Evolutionary conservation across 2,329 filamentous ascomycete species (phyloP), one percentile per base, ranked within the genome.

Genomic region (Cordyceps cateniannulata): DNA sequence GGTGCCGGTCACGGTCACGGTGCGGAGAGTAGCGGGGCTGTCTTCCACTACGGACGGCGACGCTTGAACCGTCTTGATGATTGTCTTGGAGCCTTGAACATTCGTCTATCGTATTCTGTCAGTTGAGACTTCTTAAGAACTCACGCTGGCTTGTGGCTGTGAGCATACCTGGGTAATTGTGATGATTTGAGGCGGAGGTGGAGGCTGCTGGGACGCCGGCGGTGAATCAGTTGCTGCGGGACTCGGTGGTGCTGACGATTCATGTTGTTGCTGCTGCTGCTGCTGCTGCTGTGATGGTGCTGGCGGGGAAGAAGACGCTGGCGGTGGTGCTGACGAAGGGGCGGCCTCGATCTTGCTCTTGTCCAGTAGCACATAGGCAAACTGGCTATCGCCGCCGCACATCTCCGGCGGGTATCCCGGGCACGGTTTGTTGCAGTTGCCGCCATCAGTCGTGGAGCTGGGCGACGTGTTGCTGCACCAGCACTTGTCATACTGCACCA

Each of bases 391-490:
- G 27, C 45, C 47, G 10, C 55, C 55, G 18, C 55, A 58, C 18
- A 29, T 50, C 16, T 58, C 55, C 22, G 16, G 7, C 10, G 55
- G 55, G 24, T 58, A 58, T n/a, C 55, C 55, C 2, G 55, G 55
- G 10, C 55, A 58, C 8, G 55, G 45, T 9, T 27, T 58, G 45
- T 50, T 50, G 55, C 55, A 58, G 22, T 20, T 35, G 32, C 45
- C 22, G 16, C n/a, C 20, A 22, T 50, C 45, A 6, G 45, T 50
- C 35, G 55, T 58, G 32, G 55, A 58, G 44, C 55, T 40, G 3
- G 55, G 55, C 32, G 55, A 29, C 32, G 22, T 29, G 45, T 58
- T 29, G 45, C 44, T 58, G 55, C 55, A 58, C 55, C 55, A 58
- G 45, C 55, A 58, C 32, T 58, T 12, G 29, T 58, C 18, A 25